Conservation (phyloP, 164 flowering plant species). For the Macadamia integrifolia region DNA sequence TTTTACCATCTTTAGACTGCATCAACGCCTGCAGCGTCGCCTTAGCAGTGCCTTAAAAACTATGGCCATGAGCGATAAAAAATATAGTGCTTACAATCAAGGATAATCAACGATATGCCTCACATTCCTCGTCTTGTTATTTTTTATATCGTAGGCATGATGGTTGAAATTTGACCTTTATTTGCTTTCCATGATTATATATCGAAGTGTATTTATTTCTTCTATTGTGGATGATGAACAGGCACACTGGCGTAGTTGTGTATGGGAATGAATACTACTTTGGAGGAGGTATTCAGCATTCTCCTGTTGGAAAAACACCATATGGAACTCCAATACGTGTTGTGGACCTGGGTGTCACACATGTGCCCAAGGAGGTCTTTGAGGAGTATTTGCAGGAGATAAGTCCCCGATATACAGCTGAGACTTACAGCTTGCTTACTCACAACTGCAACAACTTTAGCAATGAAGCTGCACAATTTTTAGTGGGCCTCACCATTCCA, state of each 20-base stretch:
- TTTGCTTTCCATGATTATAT: too few species aligned
- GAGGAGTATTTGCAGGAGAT: slow-evolving; percentile 88
- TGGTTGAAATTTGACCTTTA: too few species aligned
- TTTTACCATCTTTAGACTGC: too few species aligned
- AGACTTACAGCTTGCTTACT: slow-evolving; percentile 72
- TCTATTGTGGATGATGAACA: slow-evolving; percentile 16
- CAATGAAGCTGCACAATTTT: slow-evolving; percentile 92
- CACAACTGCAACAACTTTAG: slow-evolving; percentile 98
- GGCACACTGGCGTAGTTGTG: slow-evolving; percentile 97
- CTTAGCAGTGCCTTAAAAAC: too few species aligned
- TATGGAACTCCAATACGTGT: slow-evolving; percentile 84
- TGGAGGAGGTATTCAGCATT: slow-evolving; percentile 88
- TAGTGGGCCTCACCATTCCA: slow-evolving; percentile 74
- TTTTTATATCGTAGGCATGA: too few species aligned
- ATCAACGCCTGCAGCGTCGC: too few species aligned
- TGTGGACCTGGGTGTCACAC: slow-evolving; percentile 80
- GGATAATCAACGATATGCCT: too few species aligned
- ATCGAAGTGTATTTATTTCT: not conserved
- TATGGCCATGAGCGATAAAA: too few species aligned
- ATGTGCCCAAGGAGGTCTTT: slow-evolving; percentile 85
- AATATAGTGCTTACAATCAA: too few species aligned
- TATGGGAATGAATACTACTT: slow-evolving; percentile 91
- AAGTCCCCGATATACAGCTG: slow-evolving; percentile 83
- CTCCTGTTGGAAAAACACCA: slow-evolving; percentile 63
- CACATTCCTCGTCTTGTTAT: too few species aligned